Evolutionary conservation across 1,284 basidiomycete species (phyloP), one percentile per base, ranked within the genome.

Genomic region (Apiotrichum porosum): DNA sequence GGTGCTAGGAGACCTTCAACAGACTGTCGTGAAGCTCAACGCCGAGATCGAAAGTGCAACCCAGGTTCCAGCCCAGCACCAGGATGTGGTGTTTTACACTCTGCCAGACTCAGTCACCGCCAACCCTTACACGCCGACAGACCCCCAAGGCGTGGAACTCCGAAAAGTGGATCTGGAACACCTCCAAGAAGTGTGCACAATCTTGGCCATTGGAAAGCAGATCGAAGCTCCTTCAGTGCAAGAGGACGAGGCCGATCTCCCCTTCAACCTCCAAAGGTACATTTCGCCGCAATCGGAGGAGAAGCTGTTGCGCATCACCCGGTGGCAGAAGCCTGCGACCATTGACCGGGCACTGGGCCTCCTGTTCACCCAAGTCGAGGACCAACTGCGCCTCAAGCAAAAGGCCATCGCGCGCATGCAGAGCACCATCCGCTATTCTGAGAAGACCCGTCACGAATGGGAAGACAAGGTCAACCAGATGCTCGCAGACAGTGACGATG

Each of bases 371-470:
- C 93, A 98, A 65, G 85, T 85, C 9, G 89, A 93, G 60, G 81
- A 85, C 31, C 81, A 94, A 31, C 87, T 95, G 78, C 80, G 88
- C 31, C 83, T 88, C 71, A 99, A 99, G 78, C 82, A 93, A 54
- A 93, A 93, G 72, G 91, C 86, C 54, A 88, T 97, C 39, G 89
- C 92, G 51, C 85, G 95, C 35, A 86, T 98, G 84, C 88, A 95
- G 74, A 97, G 97, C 69, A 97, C 92, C 21, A 95, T 99, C 58
- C 80, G 90, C 52, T 98, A 98, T 72, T 86, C 91, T 30, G 95
- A 98, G 76, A 95, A 95, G 75, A 88, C 97, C 22, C 84, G 95
- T 71, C 85, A 87, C 61, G 95, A 98, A 72, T 98, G 94, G 92
- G 88, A 97, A 69, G 87, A 88, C 68, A 84, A 83, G 61, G 86